Percentiles rank a stretch among this genome's conserved stretches.
Evolutionary conservation across 164 flowering plant species (phyloP).

Genomic region (Stephania japonica): DNA sequence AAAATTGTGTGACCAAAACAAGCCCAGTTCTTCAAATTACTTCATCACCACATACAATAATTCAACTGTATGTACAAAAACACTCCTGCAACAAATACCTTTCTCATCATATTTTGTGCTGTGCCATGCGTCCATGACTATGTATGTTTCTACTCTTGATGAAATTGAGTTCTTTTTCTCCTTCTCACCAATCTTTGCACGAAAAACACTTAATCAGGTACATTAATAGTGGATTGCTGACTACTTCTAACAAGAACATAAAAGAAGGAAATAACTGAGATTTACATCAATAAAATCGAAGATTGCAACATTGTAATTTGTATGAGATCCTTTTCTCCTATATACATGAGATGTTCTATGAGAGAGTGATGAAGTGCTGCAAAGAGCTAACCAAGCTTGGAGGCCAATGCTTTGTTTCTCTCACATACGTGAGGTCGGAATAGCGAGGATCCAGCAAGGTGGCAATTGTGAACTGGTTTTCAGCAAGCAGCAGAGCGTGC

Average conservation of each 20-base stretch:
- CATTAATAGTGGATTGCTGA: no score
- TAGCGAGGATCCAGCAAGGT: slow-evolving; percentile 67
- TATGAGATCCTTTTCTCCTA: neutral
- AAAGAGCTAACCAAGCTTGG: slow-evolving; percentile 65
- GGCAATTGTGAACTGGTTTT: slow-evolving; percentile 66
- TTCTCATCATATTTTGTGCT: no score
- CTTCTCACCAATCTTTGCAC: neutral
- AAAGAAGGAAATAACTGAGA: neutral
- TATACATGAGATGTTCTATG: slow-evolving; percentile 20
- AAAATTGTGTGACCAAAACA: no score
- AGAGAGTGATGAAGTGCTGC: slow-evolving; percentile 56
- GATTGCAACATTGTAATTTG: neutral
- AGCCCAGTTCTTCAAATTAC: no score
- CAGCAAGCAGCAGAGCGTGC: slow-evolving; percentile 57
- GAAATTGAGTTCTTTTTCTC: neutral
- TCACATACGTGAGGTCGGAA: slow-evolving; percentile 55
- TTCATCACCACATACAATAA: no score
- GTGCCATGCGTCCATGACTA: neutral
- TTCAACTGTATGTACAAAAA: no score
- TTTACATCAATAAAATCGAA: neutral
- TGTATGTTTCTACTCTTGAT: neutral
- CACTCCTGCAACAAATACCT: neutral
- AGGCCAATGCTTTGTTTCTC: slow-evolving; percentile 70
- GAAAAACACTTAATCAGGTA: no score
- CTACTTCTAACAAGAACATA: neutral